phyloP scores from a whole-genome alignment of 768 basidiomycete genomes.

The Rhodotorula toruloides region DNA sequence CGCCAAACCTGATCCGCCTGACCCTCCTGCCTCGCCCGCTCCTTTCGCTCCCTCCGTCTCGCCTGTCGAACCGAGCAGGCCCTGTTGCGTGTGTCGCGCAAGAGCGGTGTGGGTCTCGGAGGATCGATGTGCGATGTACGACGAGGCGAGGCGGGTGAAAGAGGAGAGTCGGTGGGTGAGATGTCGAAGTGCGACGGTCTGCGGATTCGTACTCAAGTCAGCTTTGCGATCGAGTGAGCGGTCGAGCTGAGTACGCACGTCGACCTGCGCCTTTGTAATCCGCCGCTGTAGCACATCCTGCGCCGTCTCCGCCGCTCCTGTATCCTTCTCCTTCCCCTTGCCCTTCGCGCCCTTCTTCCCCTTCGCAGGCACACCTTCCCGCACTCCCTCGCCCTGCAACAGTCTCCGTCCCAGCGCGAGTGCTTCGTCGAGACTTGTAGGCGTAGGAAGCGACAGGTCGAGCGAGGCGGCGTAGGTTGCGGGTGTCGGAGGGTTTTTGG shows the following conservation, averaged over 20 bases:
- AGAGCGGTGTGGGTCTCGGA: constrained; percentile 19
- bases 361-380: not conserved
- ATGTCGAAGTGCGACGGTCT: constrained; percentile 16
- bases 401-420: constrained; percentile 12
- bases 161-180: constrained; percentile 18
- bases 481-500: not conserved
- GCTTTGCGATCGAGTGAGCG: not conserved
- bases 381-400: not conserved
- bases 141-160: constrained; percentile 10
- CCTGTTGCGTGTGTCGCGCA: not conserved
- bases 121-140: constrained; percentile 13
- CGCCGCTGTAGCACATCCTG: constrained; percentile 2
- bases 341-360: not conserved
- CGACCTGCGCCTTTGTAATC: constrained; percentile 10
- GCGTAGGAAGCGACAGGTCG: constrained; percentile 4
- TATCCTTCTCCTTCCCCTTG: constrained; percentile 9
- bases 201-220: not conserved
- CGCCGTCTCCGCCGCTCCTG: not conserved
- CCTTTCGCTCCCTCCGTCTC: not conserved
- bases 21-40: not conserved
- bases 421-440: constrained; percentile 13
- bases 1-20: not conserved
- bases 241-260: not conserved
- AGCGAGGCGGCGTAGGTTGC: constrained; percentile 3
- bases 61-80: not conserved